Percentiles rank a stretch among this genome's conserved stretches.
Conservation (phyloP, 2,329 filamentous ascomycete species). For the Ambrosiella cleistominuta region DNA sequence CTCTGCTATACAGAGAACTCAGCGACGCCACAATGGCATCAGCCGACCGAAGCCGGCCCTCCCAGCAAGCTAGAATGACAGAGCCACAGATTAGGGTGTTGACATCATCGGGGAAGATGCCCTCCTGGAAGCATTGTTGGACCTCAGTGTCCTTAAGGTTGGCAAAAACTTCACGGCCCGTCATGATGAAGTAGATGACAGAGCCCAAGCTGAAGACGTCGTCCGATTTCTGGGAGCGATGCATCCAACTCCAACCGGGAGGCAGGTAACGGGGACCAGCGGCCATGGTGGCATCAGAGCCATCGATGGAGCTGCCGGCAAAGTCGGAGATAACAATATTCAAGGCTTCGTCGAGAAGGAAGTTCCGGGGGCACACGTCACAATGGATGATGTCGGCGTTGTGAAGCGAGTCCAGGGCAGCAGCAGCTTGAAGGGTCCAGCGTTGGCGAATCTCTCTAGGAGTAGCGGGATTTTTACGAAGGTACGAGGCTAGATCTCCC, state of each 20-base stretch:
- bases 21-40: conserved; percentile 11
- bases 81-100: conserved; percentile 16
- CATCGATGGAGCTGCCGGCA: conserved; percentile 18
- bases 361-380: conserved; percentile 24
- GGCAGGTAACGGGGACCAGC: conserved; percentile 16
- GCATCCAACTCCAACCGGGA: conserved; percentile 16
- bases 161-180: conserved; percentile 18
- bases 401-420: conserved; percentile 22
- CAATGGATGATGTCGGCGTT: conserved; percentile 22
- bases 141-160: conserved; percentile 19
- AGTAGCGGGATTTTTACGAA: conserved; percentile 13
- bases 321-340: conserved; percentile 23
- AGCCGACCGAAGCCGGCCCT: conserved; percentile 11
- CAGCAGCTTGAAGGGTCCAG: conserved; percentile 20
- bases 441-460: conserved; percentile 14
- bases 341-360: conserved; percentile 21
- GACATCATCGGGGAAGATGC: conserved; percentile 18
- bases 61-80: conserved; percentile 19
- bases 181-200: conserved; percentile 21
- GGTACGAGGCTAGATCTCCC: conserved; percentile 16
- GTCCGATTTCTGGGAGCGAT: conserved; percentile 16
- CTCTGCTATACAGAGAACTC: conserved; percentile 12
- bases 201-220: conserved; percentile 22
- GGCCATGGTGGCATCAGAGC: conserved; percentile 15
- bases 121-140: conserved; percentile 16